Base-by-base conservation (phyloP, 1,139 yeast species). In the Hyphopichia wangnamkhiaoensis region DNA sequence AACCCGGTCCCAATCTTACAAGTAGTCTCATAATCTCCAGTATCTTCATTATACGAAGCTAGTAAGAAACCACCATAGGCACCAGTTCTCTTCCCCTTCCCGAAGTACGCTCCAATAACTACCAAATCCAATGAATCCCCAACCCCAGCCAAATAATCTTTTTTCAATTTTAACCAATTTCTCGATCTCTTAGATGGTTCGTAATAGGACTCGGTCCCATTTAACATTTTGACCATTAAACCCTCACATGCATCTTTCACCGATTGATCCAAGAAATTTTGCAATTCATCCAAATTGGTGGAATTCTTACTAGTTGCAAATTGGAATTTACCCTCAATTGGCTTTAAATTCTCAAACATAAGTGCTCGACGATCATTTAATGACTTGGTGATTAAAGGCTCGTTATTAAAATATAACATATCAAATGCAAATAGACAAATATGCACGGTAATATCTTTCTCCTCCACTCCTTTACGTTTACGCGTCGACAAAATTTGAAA, bases 1-100 rank as follows among this genome's bases (percentile, higher is more conserved):
- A 93, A 93, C 0, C 99, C 99, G 0, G 99, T 94, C 33, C 98
- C 98, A 40, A 94, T 91, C 60, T 94, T 93, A 66, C 98, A 93
- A 33, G 95, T 85, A 0, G 97, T 87, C 59, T 93, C 98, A 56
- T 80, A 89, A 52, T 90, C 97, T 17, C 95, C 98, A 0, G 89
- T 78, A 45, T 91, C 96, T 38, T 81, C 80, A 55, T 93, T 91
- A 59, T 89, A 91, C 30, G 94, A 83, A 0, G 96, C 98, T 40
- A 94, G 70, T 29, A 93, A 64, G 56, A 89, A 93, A 2, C 98
- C 98, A 38, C 99, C 99, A 59, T 91, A 93, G 41, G 84, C 76
- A 18, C 95, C 96, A 0, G 98, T 90, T 54, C 99, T 77, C 61
- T 93, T 94, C 35, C 99, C 99, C 46, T 81, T 81, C 13, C 99